Conservation (phyloP, 768 basidiomycete species). For the Leccinum boreale region DNA sequence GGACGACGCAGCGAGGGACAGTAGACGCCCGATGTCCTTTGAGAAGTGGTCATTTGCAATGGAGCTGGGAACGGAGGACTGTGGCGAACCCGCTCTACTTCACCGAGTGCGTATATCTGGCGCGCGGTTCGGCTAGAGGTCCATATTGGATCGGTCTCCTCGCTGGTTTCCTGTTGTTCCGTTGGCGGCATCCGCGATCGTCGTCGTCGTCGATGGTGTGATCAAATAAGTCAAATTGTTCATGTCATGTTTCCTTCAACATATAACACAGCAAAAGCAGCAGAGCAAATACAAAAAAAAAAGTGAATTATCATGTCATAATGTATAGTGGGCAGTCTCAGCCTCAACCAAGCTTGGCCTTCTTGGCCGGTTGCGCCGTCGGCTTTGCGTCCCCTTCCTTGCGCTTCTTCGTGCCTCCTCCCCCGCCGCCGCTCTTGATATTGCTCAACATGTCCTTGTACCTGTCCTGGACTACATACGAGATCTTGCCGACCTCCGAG, state of each 20-base stretch:
- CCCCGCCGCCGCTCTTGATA: slow-evolving; percentile 26
- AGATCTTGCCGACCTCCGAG: slow-evolving; percentile 71
- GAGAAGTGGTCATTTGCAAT: neutral
- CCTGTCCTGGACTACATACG: slow-evolving; percentile 48
- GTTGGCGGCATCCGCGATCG: slow-evolving; percentile 18
- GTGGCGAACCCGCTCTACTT: slow-evolving; percentile 68
- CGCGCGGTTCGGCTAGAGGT: slow-evolving; percentile 75
- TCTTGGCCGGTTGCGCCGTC: slow-evolving; percentile 65
- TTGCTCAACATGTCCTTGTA: slow-evolving; percentile 53
- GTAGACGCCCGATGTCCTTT: slow-evolving; percentile 77
- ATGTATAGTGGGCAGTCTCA: slow-evolving; percentile 23
- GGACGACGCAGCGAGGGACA: slow-evolving; percentile 73
- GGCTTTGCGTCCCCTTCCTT: slow-evolving; percentile 64
- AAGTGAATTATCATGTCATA: slow-evolving; percentile 30
- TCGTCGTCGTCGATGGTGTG: neutral
- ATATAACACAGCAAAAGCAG: slow-evolving; percentile 29
- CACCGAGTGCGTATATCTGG: slow-evolving; percentile 76
- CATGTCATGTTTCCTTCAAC: slow-evolving; percentile 4
- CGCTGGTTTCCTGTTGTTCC: slow-evolving; percentile 12
- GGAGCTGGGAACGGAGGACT: neutral
- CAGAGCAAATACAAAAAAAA: slow-evolving; percentile 28
- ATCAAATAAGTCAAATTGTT: neutral
- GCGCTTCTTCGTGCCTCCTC: slow-evolving; percentile 58
- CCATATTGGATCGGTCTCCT: slow-evolving; percentile 75
- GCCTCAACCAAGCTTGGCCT: slow-evolving; percentile 52